These are phyloP conservation scores for Aspergillus felis DNA, from an alignment of 2,329 filamentous ascomycete genomes.

Conservation along the genomic window DNA sequence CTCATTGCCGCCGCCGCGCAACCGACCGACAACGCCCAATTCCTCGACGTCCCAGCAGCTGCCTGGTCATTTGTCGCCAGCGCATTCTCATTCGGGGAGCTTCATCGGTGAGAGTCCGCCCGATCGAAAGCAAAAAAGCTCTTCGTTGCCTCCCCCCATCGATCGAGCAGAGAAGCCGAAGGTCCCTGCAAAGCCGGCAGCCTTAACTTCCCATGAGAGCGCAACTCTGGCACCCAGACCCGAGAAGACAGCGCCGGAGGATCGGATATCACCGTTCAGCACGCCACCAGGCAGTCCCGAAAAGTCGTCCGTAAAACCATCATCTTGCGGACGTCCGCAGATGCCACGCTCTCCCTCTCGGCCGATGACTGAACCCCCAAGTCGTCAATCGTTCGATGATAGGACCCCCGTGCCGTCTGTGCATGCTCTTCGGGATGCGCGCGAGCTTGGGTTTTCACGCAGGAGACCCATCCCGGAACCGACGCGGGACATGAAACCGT, in stretches of 20 bases:
- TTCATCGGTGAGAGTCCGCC: constrained; percentile 17
- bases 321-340: constrained; percentile 9
- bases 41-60: constrained; percentile 20
- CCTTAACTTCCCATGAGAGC: constrained; percentile 27
- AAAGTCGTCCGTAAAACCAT: constrained; percentile 44
- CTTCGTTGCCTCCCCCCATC: constrained; percentile 64
- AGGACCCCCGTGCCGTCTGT: constrained; percentile 18
- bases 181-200: constrained; percentile 49
- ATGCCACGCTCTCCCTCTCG: constrained; percentile 17
- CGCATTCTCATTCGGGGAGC: constrained; percentile 8
- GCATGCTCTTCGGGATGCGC: constrained; percentile 20
- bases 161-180: constrained; percentile 78
- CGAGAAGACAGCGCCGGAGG: constrained; percentile 34
- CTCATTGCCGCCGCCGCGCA: constrained; percentile 22
- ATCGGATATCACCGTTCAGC: constrained; percentile 71
- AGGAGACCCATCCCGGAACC: constrained; percentile 23
- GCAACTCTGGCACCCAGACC: constrained; percentile 24
- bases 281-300: constrained; percentile 76
- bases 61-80: constrained; percentile 19
- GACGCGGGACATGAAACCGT: constrained; percentile 26
- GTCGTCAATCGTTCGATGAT: constrained; percentile 26
- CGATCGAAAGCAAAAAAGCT: constrained; percentile 32
- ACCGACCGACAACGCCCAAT: constrained; percentile 32
- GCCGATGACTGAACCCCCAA: constrained; percentile 23
- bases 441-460: constrained; percentile 30